Evolutionary conservation across 2,329 filamentous ascomycete species (phyloP).

Genomic region (Reticulascus tulasneorum): DNA sequence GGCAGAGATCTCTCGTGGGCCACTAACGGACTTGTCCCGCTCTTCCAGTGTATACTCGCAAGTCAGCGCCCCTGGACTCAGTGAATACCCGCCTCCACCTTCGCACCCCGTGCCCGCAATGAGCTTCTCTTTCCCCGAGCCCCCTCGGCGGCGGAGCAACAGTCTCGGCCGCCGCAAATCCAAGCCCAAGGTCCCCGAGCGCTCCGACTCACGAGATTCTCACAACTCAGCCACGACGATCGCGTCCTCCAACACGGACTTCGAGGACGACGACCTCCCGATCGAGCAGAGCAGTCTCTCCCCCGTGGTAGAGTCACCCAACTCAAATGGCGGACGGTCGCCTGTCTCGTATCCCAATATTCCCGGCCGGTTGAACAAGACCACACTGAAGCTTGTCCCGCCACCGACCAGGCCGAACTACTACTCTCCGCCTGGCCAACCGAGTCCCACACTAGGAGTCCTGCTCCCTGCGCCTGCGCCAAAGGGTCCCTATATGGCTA

Average conservation of each 20-base stretch:
- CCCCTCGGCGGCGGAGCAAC: constrained; percentile 12
- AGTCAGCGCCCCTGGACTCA: constrained; percentile 20
- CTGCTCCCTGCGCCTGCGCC: constrained; percentile 18
- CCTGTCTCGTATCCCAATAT: constrained; percentile 29
- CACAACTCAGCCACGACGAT: constrained; percentile 34
- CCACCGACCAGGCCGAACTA: constrained; percentile 29
- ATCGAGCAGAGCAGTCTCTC: constrained; percentile 33
- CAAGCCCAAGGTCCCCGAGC: constrained; percentile 5
- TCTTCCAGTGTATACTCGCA: constrained; percentile 34
- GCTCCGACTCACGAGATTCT: constrained; percentile 13
- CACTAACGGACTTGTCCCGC: constrained; percentile 18
- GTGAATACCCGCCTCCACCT: constrained; percentile 15
- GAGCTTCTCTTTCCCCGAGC: constrained; percentile 16
- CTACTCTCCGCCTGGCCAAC: constrained; percentile 32
- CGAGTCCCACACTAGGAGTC: constrained; percentile 38
- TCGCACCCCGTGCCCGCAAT: constrained; percentile 17
- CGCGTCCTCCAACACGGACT: constrained; percentile 18
- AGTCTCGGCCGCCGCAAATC: constrained; percentile 9
- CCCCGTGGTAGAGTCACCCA: constrained; percentile 46
- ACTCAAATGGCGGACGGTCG: constrained; percentile 24
- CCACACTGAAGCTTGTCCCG: constrained; percentile 23
- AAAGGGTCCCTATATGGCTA: constrained; percentile 12
- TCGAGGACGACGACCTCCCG: constrained; percentile 16
- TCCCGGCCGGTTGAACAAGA: constrained; percentile 17
- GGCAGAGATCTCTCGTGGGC: constrained; percentile 22